Conservation (phyloP, 192 early-diverging fungal genomes). For the Coemansia sp. region DNA sequence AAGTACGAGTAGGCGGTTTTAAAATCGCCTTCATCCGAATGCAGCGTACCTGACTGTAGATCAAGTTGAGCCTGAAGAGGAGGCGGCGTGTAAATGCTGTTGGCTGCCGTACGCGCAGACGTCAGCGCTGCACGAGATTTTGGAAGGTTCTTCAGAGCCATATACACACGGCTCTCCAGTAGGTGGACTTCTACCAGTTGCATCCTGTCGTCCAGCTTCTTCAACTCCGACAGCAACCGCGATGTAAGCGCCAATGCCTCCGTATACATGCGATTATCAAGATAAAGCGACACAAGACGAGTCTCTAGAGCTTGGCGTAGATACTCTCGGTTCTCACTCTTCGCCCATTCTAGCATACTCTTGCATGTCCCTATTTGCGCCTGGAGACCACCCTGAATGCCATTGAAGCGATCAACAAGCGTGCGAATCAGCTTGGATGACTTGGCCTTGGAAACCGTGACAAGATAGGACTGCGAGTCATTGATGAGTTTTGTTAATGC, state of each 20-base stretch:
- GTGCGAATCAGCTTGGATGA: constrained; percentile 72
- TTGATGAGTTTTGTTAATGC: constrained; percentile 82
- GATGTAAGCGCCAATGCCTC: constrained; percentile 84
- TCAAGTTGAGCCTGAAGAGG: constrained; percentile 94
- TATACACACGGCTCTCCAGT: constrained; percentile 90
- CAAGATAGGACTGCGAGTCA: constrained; percentile 74
- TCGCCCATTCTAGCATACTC: constrained; percentile 92
- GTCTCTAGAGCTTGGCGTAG: constrained; percentile 95
- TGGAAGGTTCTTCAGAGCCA: constrained; percentile 88
- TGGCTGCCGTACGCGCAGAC: constrained; percentile 93
- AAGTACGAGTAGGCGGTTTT: constrained; percentile 99
- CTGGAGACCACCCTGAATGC: constrained; percentile 81
- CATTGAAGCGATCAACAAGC: constrained; percentile 84
- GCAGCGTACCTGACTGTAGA: constrained; percentile 96
- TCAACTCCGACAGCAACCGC: constrained; percentile 90
- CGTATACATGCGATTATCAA: constrained; percentile 94
- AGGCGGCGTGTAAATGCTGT: constrained; percentile 97
- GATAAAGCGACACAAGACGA: constrained; percentile 82
- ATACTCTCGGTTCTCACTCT: constrained; percentile 89
- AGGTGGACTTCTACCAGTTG: constrained; percentile 96
- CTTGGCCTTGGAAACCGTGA: constrained; percentile 91
- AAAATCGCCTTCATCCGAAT: constrained; percentile 98
- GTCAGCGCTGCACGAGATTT: constrained; percentile 96
- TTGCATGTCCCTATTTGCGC: constrained; percentile 93
- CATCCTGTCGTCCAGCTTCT: constrained; percentile 98